Conservation (phyloP, 805 yeast genomes). For the Sugiyamaella floridensis region DNA sequence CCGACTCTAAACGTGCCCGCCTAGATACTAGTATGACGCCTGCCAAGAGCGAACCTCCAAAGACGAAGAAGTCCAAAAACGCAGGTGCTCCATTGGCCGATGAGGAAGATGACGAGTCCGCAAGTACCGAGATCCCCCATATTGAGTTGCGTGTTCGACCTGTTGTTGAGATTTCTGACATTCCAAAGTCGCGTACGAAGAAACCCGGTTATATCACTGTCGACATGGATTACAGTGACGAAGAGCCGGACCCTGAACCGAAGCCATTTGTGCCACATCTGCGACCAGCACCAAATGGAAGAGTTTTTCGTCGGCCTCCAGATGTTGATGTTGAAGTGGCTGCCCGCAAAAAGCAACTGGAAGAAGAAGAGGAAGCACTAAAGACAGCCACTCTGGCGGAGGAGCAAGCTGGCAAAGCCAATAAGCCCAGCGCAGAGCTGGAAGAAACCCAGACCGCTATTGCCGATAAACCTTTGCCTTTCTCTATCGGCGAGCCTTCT, state of each 20-base stretch:
- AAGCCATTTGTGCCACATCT: not conserved
- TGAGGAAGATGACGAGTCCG: conserved; percentile 11
- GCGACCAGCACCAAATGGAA: not conserved
- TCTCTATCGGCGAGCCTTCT: not conserved
- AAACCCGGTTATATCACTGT: conserved; percentile 32
- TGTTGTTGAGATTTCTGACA: conserved; percentile 19
- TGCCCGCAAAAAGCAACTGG: conserved; percentile 2
- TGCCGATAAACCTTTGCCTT: not conserved
- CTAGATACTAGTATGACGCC: not conserved
- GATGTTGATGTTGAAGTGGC: not conserved
- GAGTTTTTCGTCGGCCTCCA: not conserved
- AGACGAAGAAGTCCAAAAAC: not conserved
- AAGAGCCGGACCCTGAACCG: conserved; percentile 20
- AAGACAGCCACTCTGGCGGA: not conserved
- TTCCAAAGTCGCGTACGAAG: conserved; percentile 22
- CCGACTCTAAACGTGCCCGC: not conserved
- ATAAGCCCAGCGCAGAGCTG: not conserved
- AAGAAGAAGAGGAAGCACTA: not conserved
- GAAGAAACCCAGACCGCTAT: not conserved
- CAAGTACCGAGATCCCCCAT: conserved; percentile 4
- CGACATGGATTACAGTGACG: conserved; percentile 27
- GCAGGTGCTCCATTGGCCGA: not conserved
- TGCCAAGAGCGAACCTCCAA: not conserved
- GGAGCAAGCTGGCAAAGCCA: not conserved
- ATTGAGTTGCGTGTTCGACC: conserved; percentile 13